Evolutionary conservation across 2,329 filamentous ascomycete genomes (phyloP).

Genomic region (Xylaria sp.): DNA sequence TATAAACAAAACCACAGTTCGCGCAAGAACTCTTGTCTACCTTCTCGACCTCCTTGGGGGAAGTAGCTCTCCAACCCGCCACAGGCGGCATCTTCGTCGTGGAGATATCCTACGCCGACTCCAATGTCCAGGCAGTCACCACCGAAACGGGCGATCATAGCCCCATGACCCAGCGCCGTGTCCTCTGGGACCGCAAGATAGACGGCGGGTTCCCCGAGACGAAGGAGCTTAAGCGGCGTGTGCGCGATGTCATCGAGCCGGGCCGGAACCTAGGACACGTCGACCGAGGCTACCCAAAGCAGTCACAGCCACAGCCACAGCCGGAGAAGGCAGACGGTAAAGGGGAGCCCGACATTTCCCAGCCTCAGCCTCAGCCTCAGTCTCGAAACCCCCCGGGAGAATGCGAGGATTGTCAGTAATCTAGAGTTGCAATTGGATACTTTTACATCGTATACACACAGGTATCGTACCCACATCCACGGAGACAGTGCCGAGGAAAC

Average conservation of each 20-base stretch:
- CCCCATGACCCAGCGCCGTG: slow-evolving; percentile 55
- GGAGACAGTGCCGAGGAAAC: too few species aligned
- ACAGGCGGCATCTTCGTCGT: slow-evolving; percentile 88
- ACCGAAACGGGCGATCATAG: slow-evolving; percentile 24
- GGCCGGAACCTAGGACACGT: slow-evolving; percentile 83
- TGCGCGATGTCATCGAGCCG: slow-evolving; percentile 86
- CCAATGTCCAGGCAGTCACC: slow-evolving; percentile 29
- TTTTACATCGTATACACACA: slow-evolving; percentile 1
- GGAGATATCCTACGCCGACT: slow-evolving; percentile 63
- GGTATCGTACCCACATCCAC: not conserved
- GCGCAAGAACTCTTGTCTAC: slow-evolving; percentile 96
- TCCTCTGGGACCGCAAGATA: slow-evolving; percentile 87
- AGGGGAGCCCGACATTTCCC: slow-evolving; percentile 19
- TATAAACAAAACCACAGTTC: slow-evolving; percentile 65
- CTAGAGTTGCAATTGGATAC: not conserved
- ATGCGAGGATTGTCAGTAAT: slow-evolving; percentile 54
- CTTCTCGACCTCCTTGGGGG: slow-evolving; percentile 84
- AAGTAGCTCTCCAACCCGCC: slow-evolving; percentile 85
- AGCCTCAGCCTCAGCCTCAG: not conserved
- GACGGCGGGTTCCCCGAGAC: slow-evolving; percentile 95
- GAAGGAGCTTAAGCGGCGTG: slow-evolving; percentile 86
- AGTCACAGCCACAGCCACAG: slow-evolving; percentile 21
- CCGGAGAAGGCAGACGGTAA: slow-evolving; percentile 17
- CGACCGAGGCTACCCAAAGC: slow-evolving; percentile 62
- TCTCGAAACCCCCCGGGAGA: slow-evolving; percentile 34